Percentiles rank a stretch among this genome's conserved stretches.
These are phyloP conservation scores for Epichloe uncinata DNA, from an alignment of 2,329 filamentous ascomycete species.

Conservation along the genomic window DNA sequence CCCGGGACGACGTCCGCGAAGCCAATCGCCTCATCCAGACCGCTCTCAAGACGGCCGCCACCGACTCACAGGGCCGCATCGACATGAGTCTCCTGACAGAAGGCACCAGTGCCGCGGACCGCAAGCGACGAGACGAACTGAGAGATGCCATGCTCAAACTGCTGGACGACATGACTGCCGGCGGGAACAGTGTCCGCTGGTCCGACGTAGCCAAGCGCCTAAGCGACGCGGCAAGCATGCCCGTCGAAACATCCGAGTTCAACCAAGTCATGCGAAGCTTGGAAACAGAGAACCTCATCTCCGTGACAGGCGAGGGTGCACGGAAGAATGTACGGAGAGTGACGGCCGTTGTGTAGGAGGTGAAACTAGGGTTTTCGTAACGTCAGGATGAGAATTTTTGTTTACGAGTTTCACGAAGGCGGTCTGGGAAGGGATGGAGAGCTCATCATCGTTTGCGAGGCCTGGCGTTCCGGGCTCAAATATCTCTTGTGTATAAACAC, in stretches of 20 bases:
- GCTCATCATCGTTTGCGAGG: not conserved
- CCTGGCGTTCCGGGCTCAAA: not conserved
- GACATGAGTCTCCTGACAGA: slow-evolving; percentile 95
- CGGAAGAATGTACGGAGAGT: slow-evolving; percentile 72
- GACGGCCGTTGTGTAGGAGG: slow-evolving; percentile 31
- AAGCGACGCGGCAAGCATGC: slow-evolving; percentile 54
- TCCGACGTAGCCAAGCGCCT: slow-evolving; percentile 64
- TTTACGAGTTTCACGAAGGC: not conserved
- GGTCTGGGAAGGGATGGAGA: not conserved
- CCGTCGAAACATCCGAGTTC: slow-evolving; percentile 70
- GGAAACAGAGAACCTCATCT: slow-evolving; percentile 74
- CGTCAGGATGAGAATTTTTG: not conserved
- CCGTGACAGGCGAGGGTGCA: slow-evolving; percentile 71
- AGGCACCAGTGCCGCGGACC: slow-evolving; percentile 80
- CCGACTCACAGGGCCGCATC: slow-evolving; percentile 81
- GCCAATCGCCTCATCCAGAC: slow-evolving; percentile 86
- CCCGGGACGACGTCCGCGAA: slow-evolving; percentile 71
- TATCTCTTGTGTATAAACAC: not conserved
- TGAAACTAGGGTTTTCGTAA: not conserved
- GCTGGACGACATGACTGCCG: slow-evolving; percentile 67
- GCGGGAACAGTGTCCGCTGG: slow-evolving; percentile 57
- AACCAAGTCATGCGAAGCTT: slow-evolving; percentile 64
- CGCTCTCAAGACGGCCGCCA: slow-evolving; percentile 94
- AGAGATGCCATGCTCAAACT: slow-evolving; percentile 63
- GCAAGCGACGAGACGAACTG: slow-evolving; percentile 69